Evolutionary conservation across 179 eudicot genomes (phyloP).

Genomic region (Sideroxylon spinosum): DNA sequence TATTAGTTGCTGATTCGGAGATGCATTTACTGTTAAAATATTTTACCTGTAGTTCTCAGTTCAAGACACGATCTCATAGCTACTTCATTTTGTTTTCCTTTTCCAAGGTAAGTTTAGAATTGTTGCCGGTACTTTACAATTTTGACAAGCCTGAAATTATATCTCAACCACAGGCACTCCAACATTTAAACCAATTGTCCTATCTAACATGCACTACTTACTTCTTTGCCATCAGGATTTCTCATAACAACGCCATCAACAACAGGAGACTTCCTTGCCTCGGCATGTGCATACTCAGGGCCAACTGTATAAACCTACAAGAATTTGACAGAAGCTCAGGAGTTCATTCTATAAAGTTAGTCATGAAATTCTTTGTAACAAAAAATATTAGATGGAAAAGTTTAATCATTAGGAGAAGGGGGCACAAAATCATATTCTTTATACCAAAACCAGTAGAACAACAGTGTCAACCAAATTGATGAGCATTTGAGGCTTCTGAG

Average conservation of each 20-base stretch:
- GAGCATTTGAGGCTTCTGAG: background rate
- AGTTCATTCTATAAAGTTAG: background rate
- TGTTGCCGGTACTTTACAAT: no score
- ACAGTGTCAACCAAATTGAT: background rate
- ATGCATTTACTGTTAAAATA: background rate
- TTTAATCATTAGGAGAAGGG: background rate
- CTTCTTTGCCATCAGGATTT: constrained; percentile 95
- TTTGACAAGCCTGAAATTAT: no score
- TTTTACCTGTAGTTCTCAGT: background rate
- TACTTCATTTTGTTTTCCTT: background rate
- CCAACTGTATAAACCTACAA: constrained; percentile 91
- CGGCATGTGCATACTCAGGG: constrained; percentile 96
- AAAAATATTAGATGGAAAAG: background rate
- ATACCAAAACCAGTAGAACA: background rate
- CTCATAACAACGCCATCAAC: constrained; percentile 99
- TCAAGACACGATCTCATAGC: background rate
- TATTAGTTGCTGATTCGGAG: background rate
- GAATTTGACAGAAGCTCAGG: background rate
- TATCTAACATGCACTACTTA: constrained; percentile 24
- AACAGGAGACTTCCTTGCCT: constrained; percentile 98
- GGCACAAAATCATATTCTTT: background rate
- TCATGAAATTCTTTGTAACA: background rate
- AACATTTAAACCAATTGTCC: no score
- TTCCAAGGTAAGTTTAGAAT: background rate
- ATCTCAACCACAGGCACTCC: no score